phyloP scores from a whole-genome alignment of 495 filamentous ascomycete species.

The Aspergillus carlsbadensis region DNA sequence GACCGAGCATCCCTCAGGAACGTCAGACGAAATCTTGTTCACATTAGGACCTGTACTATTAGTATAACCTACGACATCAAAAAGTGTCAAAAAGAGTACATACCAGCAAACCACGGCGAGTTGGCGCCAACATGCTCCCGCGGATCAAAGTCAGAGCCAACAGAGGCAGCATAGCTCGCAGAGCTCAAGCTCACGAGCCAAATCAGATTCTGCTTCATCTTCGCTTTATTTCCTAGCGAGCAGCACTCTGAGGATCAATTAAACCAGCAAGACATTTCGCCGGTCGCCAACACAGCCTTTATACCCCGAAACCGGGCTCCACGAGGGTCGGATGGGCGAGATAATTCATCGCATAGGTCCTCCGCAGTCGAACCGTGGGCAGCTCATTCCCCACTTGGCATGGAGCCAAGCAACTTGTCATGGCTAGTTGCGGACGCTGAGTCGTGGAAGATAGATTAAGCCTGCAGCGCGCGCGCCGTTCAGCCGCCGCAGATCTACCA shows the following conservation, averaged over 20 bases:
- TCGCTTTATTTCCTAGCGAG: neutral
- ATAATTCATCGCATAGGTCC: neutral
- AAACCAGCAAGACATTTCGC: neutral
- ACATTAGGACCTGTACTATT: slow-evolving; percentile 47
- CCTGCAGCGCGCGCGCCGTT: neutral
- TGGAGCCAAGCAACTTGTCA: neutral
- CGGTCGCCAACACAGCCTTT: neutral
- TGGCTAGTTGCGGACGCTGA: neutral
- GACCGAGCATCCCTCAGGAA: slow-evolving; percentile 52
- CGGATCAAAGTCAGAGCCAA: slow-evolving; percentile 22
- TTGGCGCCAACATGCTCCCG: slow-evolving; percentile 53
- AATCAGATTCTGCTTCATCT: slow-evolving; percentile 13
- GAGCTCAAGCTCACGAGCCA: slow-evolving; percentile 14
- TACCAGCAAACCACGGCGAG: slow-evolving; percentile 52
- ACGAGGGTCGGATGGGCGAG: neutral
- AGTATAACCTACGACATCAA: neutral
- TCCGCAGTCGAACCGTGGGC: neutral
- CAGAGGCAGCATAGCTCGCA: neutral
- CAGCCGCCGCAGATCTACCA: slow-evolving; percentile 4
- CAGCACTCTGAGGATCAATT: neutral
- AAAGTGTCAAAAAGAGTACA: slow-evolving; percentile 16
- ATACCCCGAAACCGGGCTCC: neutral
- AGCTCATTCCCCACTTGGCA: neutral
- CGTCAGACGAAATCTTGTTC: slow-evolving; percentile 44
- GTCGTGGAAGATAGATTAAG: slow-evolving; percentile 5